These are phyloP conservation scores for Trichophyton benhamiae DNA, from an alignment of 2,329 filamentous ascomycete species.

Conservation along the genomic window DNA sequence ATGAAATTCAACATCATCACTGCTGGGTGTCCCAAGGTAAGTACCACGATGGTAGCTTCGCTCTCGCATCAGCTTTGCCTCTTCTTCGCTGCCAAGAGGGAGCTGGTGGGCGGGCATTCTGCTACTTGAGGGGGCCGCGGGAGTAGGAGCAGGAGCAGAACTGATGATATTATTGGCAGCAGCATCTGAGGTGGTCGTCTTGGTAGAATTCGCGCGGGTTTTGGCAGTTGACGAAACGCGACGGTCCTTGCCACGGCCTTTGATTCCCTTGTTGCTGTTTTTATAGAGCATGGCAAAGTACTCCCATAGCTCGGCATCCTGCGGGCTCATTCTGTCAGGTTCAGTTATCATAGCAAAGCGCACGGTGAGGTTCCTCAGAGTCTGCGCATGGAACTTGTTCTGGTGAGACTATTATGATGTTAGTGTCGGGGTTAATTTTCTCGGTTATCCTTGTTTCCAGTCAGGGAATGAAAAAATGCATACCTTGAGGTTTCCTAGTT, in stretches of 20 bases:
- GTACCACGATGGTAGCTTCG: constrained; percentile 9
- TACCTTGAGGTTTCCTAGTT: constrained; percentile 85
- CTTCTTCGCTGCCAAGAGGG: not conserved
- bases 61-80: constrained; percentile 6
- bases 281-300: constrained; percentile 88
- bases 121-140: not conserved
- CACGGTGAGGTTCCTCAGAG: constrained; percentile 54
- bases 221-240: constrained; percentile 26
- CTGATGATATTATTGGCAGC: not conserved
- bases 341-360: constrained; percentile 56
- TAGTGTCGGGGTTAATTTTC: constrained; percentile 4
- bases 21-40: constrained; percentile 12
- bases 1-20: constrained; percentile 14
- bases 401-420: constrained; percentile 56
- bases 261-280: constrained; percentile 97
- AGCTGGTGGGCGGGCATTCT: constrained; percentile 1
- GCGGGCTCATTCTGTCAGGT: constrained; percentile 49
- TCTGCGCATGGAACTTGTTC: constrained; percentile 80
- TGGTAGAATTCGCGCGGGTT: constrained; percentile 11
- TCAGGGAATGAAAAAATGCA: too few relatives aligned
- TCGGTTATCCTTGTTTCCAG: not conserved
- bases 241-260: constrained; percentile 79
- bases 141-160: not conserved
- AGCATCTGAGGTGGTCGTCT: not conserved
- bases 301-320: constrained; percentile 66